Base-by-base conservation (phyloP, 2,329 filamentous ascomycete genomes). In the Epichloe aotearoae region DNA sequence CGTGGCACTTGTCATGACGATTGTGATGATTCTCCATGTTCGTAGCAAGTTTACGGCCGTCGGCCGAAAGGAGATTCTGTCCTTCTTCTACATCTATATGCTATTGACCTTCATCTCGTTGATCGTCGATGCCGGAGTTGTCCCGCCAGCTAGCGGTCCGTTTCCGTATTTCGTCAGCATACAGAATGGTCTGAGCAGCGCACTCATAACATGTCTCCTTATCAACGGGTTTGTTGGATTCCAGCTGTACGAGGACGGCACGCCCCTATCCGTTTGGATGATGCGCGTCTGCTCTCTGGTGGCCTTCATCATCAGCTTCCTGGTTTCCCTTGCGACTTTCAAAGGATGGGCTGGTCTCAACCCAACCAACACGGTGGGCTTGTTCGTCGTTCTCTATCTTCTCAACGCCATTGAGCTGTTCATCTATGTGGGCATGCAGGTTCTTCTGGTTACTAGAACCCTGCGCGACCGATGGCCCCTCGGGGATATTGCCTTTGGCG, bases 171-270 rank as follows among this genome's bases (percentile, higher is more conserved):
- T 98, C 63, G 86, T 88, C 56, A 86, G 89, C 11, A 80, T 85
- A 5, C 93, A 98, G 62, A 84, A 84, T 55, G 93, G 91, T 14
- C 74, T 98, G 49, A 74, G 83, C 20, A 95, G 88, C 37, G 88
- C 93, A 1, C 77, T 95, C 30, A 84, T 93, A 64, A 91, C 88
- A 26, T 94, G 86, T 65, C 74, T 98, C 51, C 73, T 97, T 60
- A 90, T 98, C 73, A 97, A 97, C 67, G 93, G 93, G 42, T 98
- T 98, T 63, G 91, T 98, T 50, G 93, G 93, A 36, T 98, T 98
- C 69, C 93, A 97, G 69, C 75, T 98, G 12, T 98, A 98, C 67
- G 93, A 98, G 69, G 93, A 98, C 62, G 93, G 93, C 47, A 98
- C 93, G 1, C 84, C 85, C 2, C 73, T 97, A 40, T 96, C 90